Evolutionary conservation across 768 basidiomycete genomes (phyloP).

Genomic region (Xanthoconium stramineum): DNA sequence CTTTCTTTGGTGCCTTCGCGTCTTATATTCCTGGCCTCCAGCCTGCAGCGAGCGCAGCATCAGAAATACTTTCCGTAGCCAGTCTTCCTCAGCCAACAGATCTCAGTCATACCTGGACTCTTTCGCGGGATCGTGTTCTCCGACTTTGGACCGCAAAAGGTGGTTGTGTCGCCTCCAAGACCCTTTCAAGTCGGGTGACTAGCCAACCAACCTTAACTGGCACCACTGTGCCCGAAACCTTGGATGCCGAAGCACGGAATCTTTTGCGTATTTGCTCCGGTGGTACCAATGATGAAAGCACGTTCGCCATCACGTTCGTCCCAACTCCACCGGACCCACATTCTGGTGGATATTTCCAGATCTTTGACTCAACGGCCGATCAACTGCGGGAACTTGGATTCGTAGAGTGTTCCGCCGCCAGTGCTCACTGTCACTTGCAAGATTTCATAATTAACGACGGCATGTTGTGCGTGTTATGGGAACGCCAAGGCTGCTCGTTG

Average conservation of each 20-base stretch:
- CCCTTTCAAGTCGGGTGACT: constrained; percentile 40
- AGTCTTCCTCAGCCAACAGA: constrained; percentile 76
- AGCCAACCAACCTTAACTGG: constrained; percentile 30
- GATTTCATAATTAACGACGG: constrained; percentile 63
- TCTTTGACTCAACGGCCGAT: constrained; percentile 56
- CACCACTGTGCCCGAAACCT: constrained; percentile 41
- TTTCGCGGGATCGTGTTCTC: constrained; percentile 83
- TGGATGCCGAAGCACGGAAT: constrained; percentile 59
- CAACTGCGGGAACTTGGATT: constrained; percentile 54
- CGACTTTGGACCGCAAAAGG: constrained; percentile 80
- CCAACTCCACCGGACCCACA: constrained; percentile 61
- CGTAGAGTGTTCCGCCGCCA: constrained; percentile 58
- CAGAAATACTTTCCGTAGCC: constrained; percentile 69
- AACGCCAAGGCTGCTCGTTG: constrained; percentile 71
- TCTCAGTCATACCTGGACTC: constrained; percentile 71
- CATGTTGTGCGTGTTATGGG: constrained; percentile 73
- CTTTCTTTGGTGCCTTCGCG: constrained; percentile 64
- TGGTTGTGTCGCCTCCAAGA: constrained; percentile 66
- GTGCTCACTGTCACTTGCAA: constrained; percentile 69
- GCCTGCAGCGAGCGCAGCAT: constrained; percentile 42
- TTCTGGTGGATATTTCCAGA: constrained; percentile 78
- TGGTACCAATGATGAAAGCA: constrained; percentile 44
- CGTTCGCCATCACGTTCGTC: constrained; percentile 69
- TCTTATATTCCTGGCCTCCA: constrained; percentile 60
- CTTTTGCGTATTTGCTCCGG: constrained; percentile 62